Evolutionary conservation across 78 protist genomes (phyloP), one percentile per base, ranked within the genome.

Genomic region (Neovahlkampfia damariscottae): DNA sequence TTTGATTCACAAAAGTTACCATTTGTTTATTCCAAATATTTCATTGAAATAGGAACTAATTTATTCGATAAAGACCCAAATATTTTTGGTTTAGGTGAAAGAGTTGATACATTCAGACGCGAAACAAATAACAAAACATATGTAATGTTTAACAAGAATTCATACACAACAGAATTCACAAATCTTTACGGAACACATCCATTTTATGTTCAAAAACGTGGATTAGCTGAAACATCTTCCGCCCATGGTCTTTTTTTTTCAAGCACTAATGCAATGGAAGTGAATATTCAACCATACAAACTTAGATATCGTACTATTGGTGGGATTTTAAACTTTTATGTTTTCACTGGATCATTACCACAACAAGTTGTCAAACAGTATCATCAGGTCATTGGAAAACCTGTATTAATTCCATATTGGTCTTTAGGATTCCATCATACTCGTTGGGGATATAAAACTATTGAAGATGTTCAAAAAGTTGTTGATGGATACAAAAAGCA

Each of bases 371-470:
- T 50, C 62, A 19, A 50, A 50, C 62, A 50, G 19, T 50, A 50
- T 50, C 62, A 50, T 50, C 62, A 50, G 19, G 62, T 50, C 19
- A 50, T 50, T 19, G 62, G 62, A 19, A 50, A 19, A n/a, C 62
- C 62, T n/a, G 19, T 50, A 19, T 19, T 50, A 50, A 19, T 19
- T 50, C 62, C 62, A 50, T 50, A n/a, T 19, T 50, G 62, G 62
- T n/a, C 34, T 50, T 19, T 50, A n/a, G 62, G 62, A 19, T 50
- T 19, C 34, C 62, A 50, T 50, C 62, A 50, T n/a, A n/a, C 34
- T 19, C 62, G 62, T 31, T 98, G 99, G 99, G 94, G 96, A 81
- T 98, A 96, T 85, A 81, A 86, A 39, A 77, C 84, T 50, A 72
- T 85, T 62, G 84, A 9, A 28, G 87, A 91, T 40, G 3, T 78